Evolutionary conservation across 768 basidiomycete genomes (phyloP).

Genomic region (Pisolithus microcarpus): DNA sequence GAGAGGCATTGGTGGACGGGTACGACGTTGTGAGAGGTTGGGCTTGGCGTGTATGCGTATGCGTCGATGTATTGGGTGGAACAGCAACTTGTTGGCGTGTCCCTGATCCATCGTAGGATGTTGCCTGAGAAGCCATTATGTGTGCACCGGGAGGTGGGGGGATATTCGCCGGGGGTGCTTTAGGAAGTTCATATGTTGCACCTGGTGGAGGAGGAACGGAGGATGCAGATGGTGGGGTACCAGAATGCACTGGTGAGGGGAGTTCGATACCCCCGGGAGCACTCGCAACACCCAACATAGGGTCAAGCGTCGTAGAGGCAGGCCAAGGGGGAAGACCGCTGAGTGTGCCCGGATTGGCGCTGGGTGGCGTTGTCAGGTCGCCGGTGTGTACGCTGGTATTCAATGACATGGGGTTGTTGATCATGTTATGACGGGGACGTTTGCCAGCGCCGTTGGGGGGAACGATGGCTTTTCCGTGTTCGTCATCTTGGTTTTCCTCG

Average conservation of each 20-base stretch:
- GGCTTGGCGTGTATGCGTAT: background rate
- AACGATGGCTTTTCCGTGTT: slow-evolving; percentile 3
- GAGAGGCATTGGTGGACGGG: background rate
- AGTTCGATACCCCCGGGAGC: slow-evolving; percentile 29
- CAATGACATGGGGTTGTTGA: slow-evolving; percentile 16
- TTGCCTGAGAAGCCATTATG: slow-evolving; percentile 9
- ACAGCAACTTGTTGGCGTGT: background rate
- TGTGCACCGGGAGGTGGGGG: slow-evolving; percentile 15
- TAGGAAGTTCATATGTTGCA: slow-evolving; percentile 6
- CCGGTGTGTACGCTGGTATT: slow-evolving; percentile 4
- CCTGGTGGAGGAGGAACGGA: slow-evolving; percentile 8
- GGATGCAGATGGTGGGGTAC: slow-evolving; percentile 5
- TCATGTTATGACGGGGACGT: slow-evolving; percentile 24
- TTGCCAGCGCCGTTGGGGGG: slow-evolving; percentile 12
- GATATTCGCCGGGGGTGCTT: slow-evolving; percentile 1
- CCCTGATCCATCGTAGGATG: slow-evolving; percentile 10
- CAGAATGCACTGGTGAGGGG: slow-evolving; percentile 5
- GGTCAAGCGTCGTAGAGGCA: slow-evolving; percentile 20
- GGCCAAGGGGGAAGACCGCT: slow-evolving; percentile 29
- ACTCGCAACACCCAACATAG: slow-evolving; percentile 27
- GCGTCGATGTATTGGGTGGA: background rate
- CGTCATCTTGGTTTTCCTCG: slow-evolving; percentile 26
- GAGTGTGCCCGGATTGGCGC: slow-evolving; percentile 16
- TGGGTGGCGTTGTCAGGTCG: slow-evolving; percentile 11
- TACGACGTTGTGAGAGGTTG: background rate